Evolutionary conservation across 2,329 filamentous ascomycete species (phyloP).

Genomic region (Curvularia eragrostidis): DNA sequence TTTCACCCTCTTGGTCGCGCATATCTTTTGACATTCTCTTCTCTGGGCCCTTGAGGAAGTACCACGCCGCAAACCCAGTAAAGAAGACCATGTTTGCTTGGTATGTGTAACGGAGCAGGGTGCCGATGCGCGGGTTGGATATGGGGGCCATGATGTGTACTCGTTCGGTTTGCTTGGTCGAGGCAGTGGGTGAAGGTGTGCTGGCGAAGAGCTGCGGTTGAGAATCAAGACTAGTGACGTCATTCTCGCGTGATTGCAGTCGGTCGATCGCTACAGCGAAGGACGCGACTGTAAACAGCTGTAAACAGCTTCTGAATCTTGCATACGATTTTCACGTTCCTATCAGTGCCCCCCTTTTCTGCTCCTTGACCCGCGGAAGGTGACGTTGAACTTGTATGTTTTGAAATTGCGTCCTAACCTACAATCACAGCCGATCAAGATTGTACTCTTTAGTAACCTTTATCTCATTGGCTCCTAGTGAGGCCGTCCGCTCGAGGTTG

Average conservation of each 20-base stretch:
- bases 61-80: conserved; percentile 25
- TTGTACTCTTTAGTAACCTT: conserved; percentile 32
- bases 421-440: conserved; percentile 21
- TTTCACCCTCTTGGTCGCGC: background rate
- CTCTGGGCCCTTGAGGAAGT: conserved; percentile 13
- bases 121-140: conserved; percentile 10
- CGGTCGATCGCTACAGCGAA: background rate
- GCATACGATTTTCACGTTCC: background rate
- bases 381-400: background rate
- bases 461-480: conserved; percentile 24
- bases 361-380: background rate
- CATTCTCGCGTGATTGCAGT: conserved; percentile 1
- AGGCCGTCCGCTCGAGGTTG: conserved; percentile 16
- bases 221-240: background rate
- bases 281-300: background rate
- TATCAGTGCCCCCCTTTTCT: background rate
- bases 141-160: conserved; percentile 12
- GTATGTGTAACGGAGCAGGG: conserved; percentile 24
- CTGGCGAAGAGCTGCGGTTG: background rate
- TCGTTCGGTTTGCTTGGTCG: background rate
- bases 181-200: background rate
- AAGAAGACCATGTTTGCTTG: conserved; percentile 28
- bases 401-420: background rate
- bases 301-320: background rate
- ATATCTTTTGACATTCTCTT: background rate